These are phyloP conservation scores for Penicillium silybi DNA, from an alignment of 495 filamentous ascomycete species.

Conservation along the genomic window DNA sequence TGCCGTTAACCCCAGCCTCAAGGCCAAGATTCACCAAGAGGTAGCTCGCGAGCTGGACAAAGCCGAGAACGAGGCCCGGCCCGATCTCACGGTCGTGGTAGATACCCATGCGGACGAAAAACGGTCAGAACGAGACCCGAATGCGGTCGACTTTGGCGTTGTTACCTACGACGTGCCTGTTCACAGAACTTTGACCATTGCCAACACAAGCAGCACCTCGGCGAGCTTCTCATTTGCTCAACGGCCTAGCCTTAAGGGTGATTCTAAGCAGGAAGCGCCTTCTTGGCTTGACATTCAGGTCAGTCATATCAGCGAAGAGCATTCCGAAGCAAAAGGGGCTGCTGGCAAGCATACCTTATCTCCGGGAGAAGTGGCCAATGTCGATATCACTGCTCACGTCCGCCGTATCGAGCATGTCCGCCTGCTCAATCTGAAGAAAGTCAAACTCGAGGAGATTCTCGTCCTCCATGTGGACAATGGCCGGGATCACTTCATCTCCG, in stretches of 20 bases:
- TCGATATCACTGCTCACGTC: slow-evolving; percentile 62
- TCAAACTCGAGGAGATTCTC: slow-evolving; percentile 75
- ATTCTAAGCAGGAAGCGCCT: slow-evolving; percentile 38
- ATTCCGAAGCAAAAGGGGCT: slow-evolving; percentile 26
- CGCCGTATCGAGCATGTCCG: slow-evolving; percentile 59
- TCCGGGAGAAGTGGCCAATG: slow-evolving; percentile 77
- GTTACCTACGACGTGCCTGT: slow-evolving; percentile 64
- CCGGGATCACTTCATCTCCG: slow-evolving; percentile 85
- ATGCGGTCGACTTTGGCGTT: slow-evolving; percentile 69
- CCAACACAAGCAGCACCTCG: slow-evolving; percentile 79
- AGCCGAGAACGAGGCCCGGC: slow-evolving; percentile 87
- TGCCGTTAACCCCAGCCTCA: slow-evolving; percentile 76
- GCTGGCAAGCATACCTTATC: slow-evolving; percentile 56
- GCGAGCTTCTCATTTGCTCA: slow-evolving; percentile 75
- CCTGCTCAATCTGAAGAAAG: slow-evolving; percentile 63
- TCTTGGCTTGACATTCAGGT: slow-evolving; percentile 69
- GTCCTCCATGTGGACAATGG: slow-evolving; percentile 83
- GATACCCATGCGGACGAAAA: slow-evolving; percentile 50
- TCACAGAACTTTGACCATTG: slow-evolving; percentile 68
- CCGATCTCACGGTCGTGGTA: slow-evolving; percentile 77
- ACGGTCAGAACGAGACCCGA: slow-evolving; percentile 40
- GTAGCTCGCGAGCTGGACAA: slow-evolving; percentile 85
- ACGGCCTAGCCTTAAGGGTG: slow-evolving; percentile 50
- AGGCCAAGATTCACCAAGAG: slow-evolving; percentile 77
- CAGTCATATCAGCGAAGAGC: slow-evolving; percentile 37